These are phyloP conservation scores for Leishmania guyanensis DNA, from an alignment of 208 protist species.

Conservation along the genomic window DNA sequence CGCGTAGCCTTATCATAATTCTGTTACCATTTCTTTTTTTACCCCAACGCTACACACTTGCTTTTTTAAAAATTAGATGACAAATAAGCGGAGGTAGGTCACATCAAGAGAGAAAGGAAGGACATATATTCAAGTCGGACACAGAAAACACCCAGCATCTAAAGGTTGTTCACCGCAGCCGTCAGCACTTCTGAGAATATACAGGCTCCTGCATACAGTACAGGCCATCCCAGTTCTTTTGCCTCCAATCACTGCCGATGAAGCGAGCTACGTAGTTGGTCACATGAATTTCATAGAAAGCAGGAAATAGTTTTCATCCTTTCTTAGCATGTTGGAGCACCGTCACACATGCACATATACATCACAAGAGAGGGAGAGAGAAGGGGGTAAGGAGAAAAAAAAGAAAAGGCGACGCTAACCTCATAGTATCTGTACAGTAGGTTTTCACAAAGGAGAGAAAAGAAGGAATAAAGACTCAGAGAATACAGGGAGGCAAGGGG, in stretches of 20 bases:
- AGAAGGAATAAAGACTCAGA: conserved; percentile 4
- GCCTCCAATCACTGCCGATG: neutral
- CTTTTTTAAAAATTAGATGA: neutral
- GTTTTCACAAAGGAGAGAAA: neutral
- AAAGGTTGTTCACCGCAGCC: neutral
- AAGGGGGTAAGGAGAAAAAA: conserved; percentile 5
- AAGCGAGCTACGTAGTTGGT: too few species aligned
- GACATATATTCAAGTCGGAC: neutral
- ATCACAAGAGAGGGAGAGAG: conserved; percentile 8
- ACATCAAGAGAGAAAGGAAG: neutral
- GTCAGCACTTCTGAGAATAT: neutral
- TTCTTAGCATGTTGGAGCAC: neutral
- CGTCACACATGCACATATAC: neutral
- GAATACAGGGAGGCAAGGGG: neutral
- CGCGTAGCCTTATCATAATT: neutral
- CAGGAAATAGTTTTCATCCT: neutral
- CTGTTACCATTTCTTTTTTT: neutral
- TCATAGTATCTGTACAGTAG: neutral
- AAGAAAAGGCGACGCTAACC: conserved; percentile 1
- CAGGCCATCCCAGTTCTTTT: neutral
- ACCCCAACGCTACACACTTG: neutral
- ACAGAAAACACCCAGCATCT: neutral
- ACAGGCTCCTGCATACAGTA: neutral
- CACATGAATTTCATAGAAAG: neutral
- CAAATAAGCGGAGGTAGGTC: neutral